phyloP scores from a whole-genome alignment of 225 moss, liverwort and hornwort genomes.

The Takakia lepidozioides region DNA sequence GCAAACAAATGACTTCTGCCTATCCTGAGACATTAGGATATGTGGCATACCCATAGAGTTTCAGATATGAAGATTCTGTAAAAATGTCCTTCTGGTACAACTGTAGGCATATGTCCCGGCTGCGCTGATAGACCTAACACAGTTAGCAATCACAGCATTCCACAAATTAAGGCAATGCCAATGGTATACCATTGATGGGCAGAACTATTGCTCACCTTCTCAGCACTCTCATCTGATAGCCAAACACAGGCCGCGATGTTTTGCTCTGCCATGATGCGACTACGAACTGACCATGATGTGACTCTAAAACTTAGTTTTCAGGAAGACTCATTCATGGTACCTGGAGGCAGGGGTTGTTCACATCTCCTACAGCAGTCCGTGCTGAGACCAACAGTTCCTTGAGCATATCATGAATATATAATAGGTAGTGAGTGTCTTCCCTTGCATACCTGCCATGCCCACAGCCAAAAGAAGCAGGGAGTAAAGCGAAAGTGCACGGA shows the following conservation, averaged over 20 bases:
- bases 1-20: too few relatives aligned
- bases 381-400: conserved; percentile 47
- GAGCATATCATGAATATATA: conserved; percentile 72
- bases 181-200: too few relatives aligned
- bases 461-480: too few relatives aligned
- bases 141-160: background rate
- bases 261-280: too few relatives aligned
- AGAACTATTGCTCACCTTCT: too few relatives aligned
- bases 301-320: too few relatives aligned
- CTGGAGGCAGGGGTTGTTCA: conserved; percentile 62
- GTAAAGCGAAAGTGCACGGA: too few relatives aligned
- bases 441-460: conserved; percentile 67
- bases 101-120: conserved; percentile 81
- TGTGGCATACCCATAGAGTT: conserved; percentile 71
- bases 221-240: too few relatives aligned
- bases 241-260: too few relatives aligned
- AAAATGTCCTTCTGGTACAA: conserved; percentile 79
- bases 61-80: conserved; percentile 62
- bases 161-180: too few relatives aligned
- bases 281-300: too few relatives aligned
- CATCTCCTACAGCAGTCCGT: conserved; percentile 28
- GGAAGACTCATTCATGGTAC: conserved; percentile 14
- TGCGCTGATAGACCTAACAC: conserved; percentile 69
- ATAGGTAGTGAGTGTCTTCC: conserved; percentile 94
- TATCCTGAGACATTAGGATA: too few relatives aligned